Conservation (phyloP, 1,284 basidiomycete species). For the Pascua sp. region DNA sequence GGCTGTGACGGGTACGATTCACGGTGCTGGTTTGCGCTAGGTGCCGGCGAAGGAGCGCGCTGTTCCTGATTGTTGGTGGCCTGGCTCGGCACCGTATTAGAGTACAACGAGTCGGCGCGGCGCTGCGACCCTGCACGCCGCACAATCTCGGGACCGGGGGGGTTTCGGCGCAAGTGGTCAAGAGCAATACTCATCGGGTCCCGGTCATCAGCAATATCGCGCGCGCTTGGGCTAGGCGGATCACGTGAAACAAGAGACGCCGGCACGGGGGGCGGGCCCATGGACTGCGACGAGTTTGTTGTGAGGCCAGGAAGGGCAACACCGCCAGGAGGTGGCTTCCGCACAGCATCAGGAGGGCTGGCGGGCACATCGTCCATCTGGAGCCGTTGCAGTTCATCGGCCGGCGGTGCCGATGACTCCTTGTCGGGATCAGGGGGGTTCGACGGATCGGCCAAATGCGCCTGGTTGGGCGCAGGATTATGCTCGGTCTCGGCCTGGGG, state of each 20-base stretch:
- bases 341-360: constrained; percentile 1
- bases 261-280: constrained; percentile 34
- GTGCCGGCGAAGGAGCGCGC: constrained; percentile 30
- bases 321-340: constrained; percentile 40
- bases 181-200: constrained; percentile 65
- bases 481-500: neutral
- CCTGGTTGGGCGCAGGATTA: neutral
- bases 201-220: constrained; percentile 53
- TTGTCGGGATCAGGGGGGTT: neutral
- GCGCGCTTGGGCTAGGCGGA: constrained; percentile 28
- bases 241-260: constrained; percentile 18
- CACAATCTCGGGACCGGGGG: constrained; percentile 42
- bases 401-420: neutral
- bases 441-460: neutral
- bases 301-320: constrained; percentile 46
- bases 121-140: constrained; percentile 42
- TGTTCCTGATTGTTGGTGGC: constrained; percentile 6
- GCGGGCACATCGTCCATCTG: neutral
- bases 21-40: constrained; percentile 23
- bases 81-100: constrained; percentile 11
- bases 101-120: constrained; percentile 37
- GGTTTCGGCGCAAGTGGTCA: constrained; percentile 18
- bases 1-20: constrained; percentile 12
- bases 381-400: constrained; percentile 4
- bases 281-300: constrained; percentile 13